Conservation (phyloP, 257 asterid genomes). For the Coffea eugenioides region DNA sequence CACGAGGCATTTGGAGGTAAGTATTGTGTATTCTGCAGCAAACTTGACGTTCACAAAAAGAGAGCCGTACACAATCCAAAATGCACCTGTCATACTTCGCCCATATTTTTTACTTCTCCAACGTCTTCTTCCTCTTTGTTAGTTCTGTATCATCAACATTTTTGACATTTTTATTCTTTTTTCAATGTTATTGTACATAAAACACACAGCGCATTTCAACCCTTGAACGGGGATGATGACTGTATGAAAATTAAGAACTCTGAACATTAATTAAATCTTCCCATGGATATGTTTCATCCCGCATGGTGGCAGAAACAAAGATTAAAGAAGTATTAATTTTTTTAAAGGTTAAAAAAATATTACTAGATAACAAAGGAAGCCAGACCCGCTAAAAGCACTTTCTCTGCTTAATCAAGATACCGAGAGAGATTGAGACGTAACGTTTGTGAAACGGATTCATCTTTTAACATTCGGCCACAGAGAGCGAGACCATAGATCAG, state of each 20-base stretch:
- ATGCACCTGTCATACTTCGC: constrained; percentile 60
- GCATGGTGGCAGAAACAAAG: no score
- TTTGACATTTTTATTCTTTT: constrained; percentile 19
- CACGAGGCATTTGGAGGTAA: constrained; percentile 35
- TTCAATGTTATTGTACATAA: constrained; percentile 31
- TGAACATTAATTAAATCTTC: no score
- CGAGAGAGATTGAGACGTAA: no score
- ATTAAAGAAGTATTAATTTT: no score
- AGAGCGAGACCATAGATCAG: no score
- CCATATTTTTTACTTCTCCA: constrained; percentile 41
- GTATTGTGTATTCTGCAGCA: constrained; percentile 82
- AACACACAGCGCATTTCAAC: constrained; percentile 21
- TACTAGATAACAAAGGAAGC: no score
- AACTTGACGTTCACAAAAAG: constrained; percentile 49
- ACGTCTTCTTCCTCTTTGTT: constrained; percentile 54
- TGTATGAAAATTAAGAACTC: neutral
- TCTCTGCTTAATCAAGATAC: no score
- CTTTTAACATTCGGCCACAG: no score
- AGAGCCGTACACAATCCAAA: constrained; percentile 55
- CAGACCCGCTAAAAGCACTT: no score
- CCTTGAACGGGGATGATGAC: neutral
- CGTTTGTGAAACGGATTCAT: no score
- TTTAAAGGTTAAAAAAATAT: no score
- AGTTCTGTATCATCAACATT: constrained; percentile 31
- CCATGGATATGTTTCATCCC: no score